phyloP scores from a whole-genome alignment of 192 early-diverging fungal genomes.

The Lobulomyces angularis region DNA sequence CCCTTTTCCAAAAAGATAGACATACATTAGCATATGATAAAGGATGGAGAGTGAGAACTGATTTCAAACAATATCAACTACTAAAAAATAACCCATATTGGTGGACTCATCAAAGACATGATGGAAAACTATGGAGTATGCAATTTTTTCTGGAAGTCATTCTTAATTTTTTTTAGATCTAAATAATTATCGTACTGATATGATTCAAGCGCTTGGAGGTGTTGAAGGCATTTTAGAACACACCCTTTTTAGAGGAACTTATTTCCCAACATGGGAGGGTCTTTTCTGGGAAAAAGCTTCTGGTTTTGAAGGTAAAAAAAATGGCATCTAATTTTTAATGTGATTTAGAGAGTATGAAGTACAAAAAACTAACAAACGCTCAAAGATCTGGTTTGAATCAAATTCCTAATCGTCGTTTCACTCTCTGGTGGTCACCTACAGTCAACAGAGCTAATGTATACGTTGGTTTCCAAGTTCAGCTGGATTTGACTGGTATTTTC shows the following conservation, averaged over 20 bases:
- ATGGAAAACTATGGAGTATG: conserved; percentile 87
- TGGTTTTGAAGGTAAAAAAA: conserved; percentile 39
- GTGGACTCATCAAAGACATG: conserved; percentile 80
- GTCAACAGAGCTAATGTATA: conserved; percentile 98
- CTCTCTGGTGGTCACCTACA: conserved; percentile 98
- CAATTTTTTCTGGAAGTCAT: too few species aligned
- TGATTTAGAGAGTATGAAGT: conserved; percentile 34
- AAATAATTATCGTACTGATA: conserved; percentile 95
- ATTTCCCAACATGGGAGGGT: conserved; percentile 97
- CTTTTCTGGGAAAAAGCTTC: conserved; percentile 88
- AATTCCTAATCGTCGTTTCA: conserved; percentile 99
- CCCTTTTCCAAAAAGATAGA: conserved; percentile 96
- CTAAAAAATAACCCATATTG: conserved; percentile 91
- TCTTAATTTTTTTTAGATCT: conserved; percentile 42
- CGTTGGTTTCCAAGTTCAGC: conserved; percentile 98
- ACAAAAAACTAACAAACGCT: conserved; percentile 96
- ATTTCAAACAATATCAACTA: conserved; percentile 96
- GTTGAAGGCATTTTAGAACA: conserved; percentile 98
- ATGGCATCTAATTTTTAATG: conserved; percentile 37
- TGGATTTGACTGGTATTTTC: conserved; percentile 98
- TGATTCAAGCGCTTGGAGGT: conserved; percentile 98
- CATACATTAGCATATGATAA: conserved; percentile 98
- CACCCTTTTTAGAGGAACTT: conserved; percentile 96
- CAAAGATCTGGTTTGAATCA: conserved; percentile 96
- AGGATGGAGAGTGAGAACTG: conserved; percentile 93